A percentile compares a stretch with the other conserved stretches of the same genome.
These are phyloP conservation scores for Terfezia boudieri DNA, from an alignment of 495 filamentous ascomycete species.

Conservation along the genomic window DNA sequence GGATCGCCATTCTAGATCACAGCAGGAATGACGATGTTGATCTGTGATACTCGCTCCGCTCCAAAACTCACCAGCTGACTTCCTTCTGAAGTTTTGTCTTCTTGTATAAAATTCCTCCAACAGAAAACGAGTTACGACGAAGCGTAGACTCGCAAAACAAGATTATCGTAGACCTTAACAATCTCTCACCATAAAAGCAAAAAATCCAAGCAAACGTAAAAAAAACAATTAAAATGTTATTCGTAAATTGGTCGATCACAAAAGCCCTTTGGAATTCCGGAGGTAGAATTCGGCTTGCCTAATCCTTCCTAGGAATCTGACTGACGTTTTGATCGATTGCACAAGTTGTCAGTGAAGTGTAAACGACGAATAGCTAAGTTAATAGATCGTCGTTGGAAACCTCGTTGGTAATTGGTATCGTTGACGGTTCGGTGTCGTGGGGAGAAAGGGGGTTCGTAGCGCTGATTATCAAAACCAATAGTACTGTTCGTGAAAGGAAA, in stretches of 20 bases:
- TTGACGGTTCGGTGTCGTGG: not conserved
- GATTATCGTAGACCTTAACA: conserved; percentile 11
- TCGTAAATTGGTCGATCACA: no score
- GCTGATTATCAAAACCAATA: conserved; percentile 8
- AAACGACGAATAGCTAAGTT: conserved; percentile 19
- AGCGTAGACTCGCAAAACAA: conserved; percentile 12
- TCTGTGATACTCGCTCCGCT: not conserved
- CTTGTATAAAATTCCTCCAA: conserved; percentile 8
- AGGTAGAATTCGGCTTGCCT: no score
- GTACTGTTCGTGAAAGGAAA: not conserved
- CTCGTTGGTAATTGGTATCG: not conserved
- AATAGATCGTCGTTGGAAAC: conserved; percentile 12
- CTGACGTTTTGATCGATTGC: not conserved
- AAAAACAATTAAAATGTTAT: not conserved
- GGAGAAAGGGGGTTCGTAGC: not conserved
- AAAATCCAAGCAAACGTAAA: conserved; percentile 1
- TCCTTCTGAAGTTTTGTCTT: conserved; percentile 8
- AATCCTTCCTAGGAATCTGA: no score
- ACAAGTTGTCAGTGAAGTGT: conserved; percentile 7
- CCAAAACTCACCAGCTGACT: conserved; percentile 6
- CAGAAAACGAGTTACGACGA: conserved; percentile 16
- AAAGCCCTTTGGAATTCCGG: no score
- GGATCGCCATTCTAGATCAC: conserved; percentile 3
- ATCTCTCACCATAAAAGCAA: conserved; percentile 13
- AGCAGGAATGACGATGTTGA: conserved; percentile 11